Percentiles rank a stretch among this genome's conserved stretches.
Evolutionary conservation across 73 alveolate genomes (phyloP).

Genomic region (Diophrys appendiculata): DNA sequence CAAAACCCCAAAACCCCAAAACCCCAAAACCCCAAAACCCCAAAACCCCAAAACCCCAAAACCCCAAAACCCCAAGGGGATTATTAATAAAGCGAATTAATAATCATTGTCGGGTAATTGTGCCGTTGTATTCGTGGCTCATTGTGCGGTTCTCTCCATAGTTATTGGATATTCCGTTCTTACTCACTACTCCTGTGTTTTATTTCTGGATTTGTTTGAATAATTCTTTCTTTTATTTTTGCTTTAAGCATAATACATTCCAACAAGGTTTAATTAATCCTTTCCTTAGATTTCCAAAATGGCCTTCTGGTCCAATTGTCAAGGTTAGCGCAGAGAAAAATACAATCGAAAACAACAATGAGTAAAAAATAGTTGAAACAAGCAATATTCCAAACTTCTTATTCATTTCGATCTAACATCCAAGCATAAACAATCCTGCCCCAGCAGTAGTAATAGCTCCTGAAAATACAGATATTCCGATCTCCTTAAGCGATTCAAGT

Average conservation of each 20-base stretch:
- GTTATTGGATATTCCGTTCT: no score
- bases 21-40: no score
- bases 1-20: no score
- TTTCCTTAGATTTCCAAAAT: neutral
- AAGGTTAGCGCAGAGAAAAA: neutral
- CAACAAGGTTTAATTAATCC: neutral
- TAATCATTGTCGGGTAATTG: no score
- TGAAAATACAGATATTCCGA: constrained; percentile 50
- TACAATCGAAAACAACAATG: constrained; percentile 3
- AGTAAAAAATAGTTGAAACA: constrained; percentile 3
- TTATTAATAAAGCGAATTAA: no score
- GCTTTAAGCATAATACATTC: neutral
- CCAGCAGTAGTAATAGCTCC: constrained; percentile 56
- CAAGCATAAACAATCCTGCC: constrained; percentile 9
- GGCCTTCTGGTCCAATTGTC: neutral
- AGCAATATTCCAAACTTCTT: neutral
- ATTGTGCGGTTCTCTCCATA: no score
- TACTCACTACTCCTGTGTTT: no score
- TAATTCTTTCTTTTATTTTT: neutral
- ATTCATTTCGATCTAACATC: neutral
- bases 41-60: no score
- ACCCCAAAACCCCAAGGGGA: no score
- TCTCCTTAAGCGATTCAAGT: constrained; percentile 33
- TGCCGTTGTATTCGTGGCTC: no score
- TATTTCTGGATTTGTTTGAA: no score